Evolutionary conservation across 345 rosid genomes (phyloP).

Genomic region (Adansonia digitata): DNA sequence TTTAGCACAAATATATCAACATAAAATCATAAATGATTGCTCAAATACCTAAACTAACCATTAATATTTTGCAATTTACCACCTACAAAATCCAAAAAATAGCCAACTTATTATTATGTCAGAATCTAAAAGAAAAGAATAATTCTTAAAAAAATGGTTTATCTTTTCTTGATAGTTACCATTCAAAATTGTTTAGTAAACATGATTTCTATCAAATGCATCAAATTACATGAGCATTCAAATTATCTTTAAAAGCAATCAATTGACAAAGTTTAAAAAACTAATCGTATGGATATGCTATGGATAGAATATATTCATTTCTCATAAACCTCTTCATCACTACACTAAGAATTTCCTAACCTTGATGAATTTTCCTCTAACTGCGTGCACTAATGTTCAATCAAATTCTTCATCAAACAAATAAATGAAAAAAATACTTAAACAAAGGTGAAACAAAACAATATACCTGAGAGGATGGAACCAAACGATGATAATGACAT

Average conservation of each 20-base stretch:
- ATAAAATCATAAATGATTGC: too few relatives aligned
- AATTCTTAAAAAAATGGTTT: too few relatives aligned
- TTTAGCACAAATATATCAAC: too few relatives aligned
- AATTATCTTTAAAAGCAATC: neutral
- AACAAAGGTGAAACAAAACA: neutral
- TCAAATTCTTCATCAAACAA: slow-evolving; percentile 16
- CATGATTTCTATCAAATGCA: neutral
- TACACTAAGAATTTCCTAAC: slow-evolving; percentile 95
- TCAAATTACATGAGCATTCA: neutral
- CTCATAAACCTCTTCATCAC: slow-evolving; percentile 87
- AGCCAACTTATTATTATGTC: too few relatives aligned
- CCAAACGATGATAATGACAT: slow-evolving; percentile 89
- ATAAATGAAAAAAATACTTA: too few relatives aligned
- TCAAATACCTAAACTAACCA: too few relatives aligned
- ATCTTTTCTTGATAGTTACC: too few relatives aligned
- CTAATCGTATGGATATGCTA: slow-evolving; percentile 91
- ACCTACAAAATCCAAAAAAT: too few relatives aligned
- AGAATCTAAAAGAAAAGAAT: too few relatives aligned
- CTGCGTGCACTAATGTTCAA: slow-evolving; percentile 31
- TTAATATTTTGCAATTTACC: too few relatives aligned
- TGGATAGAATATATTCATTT: slow-evolving; percentile 71
- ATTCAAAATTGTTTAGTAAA: neutral
- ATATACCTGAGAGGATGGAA: slow-evolving; percentile 97
- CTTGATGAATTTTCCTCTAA: slow-evolving; percentile 89
- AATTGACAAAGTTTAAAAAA: slow-evolving; percentile 2